Conservation (phyloP, 768 basidiomycete genomes). For the Mycena amicta region DNA sequence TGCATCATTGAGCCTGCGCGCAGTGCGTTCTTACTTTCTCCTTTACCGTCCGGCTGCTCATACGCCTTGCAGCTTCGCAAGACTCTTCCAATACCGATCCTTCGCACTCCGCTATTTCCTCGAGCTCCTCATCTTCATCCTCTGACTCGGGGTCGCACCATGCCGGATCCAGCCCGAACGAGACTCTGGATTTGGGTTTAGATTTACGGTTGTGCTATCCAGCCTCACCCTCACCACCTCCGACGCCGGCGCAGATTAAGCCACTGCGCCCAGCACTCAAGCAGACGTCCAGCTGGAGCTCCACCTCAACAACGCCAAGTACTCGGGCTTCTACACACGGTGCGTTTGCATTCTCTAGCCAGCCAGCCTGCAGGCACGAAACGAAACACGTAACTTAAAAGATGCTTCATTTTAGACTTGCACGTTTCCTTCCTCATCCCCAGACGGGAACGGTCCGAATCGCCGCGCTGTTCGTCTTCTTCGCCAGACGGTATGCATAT, state of each 20-base stretch:
- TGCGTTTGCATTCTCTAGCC: conserved; percentile 4
- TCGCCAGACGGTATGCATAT: neutral
- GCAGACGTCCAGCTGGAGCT: conserved; percentile 18
- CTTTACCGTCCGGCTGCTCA: neutral
- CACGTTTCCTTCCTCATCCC: conserved; percentile 21
- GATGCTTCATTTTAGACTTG: neutral
- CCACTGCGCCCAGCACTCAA: conserved; percentile 21
- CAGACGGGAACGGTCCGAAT: conserved; percentile 9
- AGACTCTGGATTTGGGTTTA: conserved; percentile 3
- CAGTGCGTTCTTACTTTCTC: neutral
- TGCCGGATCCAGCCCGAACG: neutral
- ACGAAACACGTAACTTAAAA: neutral
- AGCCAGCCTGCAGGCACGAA: too few species aligned
- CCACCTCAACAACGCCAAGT: conserved; percentile 1
- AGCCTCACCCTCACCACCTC: neutral
- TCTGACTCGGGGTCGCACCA: neutral
- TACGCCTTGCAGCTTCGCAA: neutral
- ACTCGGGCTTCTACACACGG: conserved; percentile 4
- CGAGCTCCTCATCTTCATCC: neutral
- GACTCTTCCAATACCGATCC: neutral
- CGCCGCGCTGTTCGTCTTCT: neutral
- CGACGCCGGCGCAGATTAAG: conserved; percentile 8
- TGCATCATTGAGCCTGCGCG: neutral
- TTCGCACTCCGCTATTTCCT: neutral
- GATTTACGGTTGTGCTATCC: conserved; percentile 11